Base-by-base conservation (phyloP, 2,329 filamentous ascomycete species). In the Penicillium sp. region DNA sequence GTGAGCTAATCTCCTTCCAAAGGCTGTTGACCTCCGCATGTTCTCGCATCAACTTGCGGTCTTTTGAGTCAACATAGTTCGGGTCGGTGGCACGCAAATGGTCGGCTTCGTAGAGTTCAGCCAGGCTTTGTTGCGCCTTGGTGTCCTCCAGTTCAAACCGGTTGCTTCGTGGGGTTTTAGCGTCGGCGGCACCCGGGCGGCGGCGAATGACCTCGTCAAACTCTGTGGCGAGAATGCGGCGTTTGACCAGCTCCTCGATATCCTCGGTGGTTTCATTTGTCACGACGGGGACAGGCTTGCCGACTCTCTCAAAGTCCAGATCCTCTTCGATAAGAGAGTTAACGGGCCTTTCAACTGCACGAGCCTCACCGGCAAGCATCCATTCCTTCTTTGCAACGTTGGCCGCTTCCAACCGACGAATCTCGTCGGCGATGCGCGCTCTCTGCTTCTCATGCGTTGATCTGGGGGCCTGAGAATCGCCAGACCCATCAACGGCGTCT, bases 271-370 rank as follows among this genome's bases (percentile, higher is more conserved):
- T 82, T 73, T 97, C 92, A 41, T 90, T 88, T 0, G 94, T 97
- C 71, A 97, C 92, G 57, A 97, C 89, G 1, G 93, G 91, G 0
- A 97, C 89, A 0, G 94, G 93, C 73, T 97, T 99, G 68, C 94
- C 94, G 22, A 90, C 86, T 66, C 95, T 87, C 76, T 99, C 94
- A 69, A 97, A 99, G 62, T 97, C 93, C 25, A 99, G 83, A 67
- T 97, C 92, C 76, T 97, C 86, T 70, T 97, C 92, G 1, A 99
- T 84, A 2, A 99, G 82, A 0, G 93, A 97, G 77, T 99, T 97
- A 51, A 91, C 72, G 0, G 94, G 94, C 33, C 94, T 85, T 63
- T 94, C 90, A 1, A 81, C 81, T 1, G 90, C 93, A 47, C 86
- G 83, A 4, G 92, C 92, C 80, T 99, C 94, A 68, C 94, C 94